These are phyloP conservation scores for Yarrowia sp. DNA, from an alignment of 805 yeast genomes.

Conservation along the genomic window DNA sequence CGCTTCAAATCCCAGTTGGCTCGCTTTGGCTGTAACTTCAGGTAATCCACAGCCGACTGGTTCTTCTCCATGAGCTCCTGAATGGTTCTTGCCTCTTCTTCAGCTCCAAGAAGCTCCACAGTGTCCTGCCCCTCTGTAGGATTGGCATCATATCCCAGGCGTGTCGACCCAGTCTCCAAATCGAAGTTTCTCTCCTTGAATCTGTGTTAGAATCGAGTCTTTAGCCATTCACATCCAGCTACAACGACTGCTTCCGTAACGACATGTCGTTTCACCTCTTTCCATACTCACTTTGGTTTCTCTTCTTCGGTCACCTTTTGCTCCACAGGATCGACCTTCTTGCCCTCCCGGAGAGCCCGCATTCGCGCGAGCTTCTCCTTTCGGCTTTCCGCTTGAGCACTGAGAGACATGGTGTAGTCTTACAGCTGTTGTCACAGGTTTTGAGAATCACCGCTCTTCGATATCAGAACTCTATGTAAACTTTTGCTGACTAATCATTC, in stretches of 20 bases:
- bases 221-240: no score
- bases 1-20: slow-evolving; percentile 42
- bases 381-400: slow-evolving; percentile 46
- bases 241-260: no score
- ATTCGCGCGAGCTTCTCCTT: slow-evolving; percentile 49
- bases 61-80: slow-evolving; percentile 40
- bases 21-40: slow-evolving; percentile 42
- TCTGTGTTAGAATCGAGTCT: slow-evolving; percentile 6
- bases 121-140: slow-evolving; percentile 50
- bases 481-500: background rate
- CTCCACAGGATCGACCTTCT: slow-evolving; percentile 9
- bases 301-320: background rate
- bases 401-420: slow-evolving; percentile 38
- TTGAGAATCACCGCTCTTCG: background rate
- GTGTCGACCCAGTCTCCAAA: slow-evolving; percentile 45
- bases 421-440: slow-evolving; percentile 13
- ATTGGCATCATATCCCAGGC: slow-evolving; percentile 46
- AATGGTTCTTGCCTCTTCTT: slow-evolving; percentile 33
- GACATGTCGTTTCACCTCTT: background rate
- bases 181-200: slow-evolving; percentile 47
- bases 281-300: slow-evolving; percentile 32
- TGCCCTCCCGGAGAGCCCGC: slow-evolving; percentile 44
- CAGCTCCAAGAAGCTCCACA: slow-evolving; percentile 50
- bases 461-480: slow-evolving; percentile 17
- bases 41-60: slow-evolving; percentile 40